Conservation (phyloP, 495 filamentous ascomycete genomes). For the Trichoderma reesei region DNA sequence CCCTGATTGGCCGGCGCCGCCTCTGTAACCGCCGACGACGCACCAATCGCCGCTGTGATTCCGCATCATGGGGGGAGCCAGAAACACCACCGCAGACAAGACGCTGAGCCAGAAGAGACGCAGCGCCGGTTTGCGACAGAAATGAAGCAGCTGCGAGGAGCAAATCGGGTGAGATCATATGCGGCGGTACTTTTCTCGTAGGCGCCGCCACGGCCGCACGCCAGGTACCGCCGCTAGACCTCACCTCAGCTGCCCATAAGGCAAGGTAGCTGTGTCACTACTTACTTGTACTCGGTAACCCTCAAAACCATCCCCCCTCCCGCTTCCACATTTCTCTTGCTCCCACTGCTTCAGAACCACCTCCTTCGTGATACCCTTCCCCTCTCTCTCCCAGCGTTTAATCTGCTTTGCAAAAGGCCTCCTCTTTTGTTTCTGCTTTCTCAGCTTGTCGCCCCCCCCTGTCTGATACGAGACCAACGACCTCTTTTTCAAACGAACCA, state of each 20-base stretch:
- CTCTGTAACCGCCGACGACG: constrained; percentile 10
- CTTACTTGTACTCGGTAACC: neutral
- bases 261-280: neutral
- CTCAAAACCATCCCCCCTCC: neutral
- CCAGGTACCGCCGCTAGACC: too few species aligned
- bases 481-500: too few species aligned
- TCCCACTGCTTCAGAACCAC: neutral
- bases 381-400: neutral
- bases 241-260: too few species aligned
- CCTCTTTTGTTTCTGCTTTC: too few species aligned
- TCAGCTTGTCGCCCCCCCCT: too few species aligned
- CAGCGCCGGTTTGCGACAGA: neutral
- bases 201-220: too few species aligned
- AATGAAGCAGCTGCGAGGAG: too few species aligned
- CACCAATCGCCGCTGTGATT: constrained; percentile 4
- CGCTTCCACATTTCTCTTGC: neutral
- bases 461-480: too few species aligned
- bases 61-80: neutral
- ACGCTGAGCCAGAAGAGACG: neutral
- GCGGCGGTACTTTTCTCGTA: too few species aligned
- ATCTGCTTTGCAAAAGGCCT: too few species aligned
- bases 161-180: too few species aligned
- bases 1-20: constrained; percentile 2
- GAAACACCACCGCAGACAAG: neutral
- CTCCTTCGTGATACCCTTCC: neutral